Evolutionary conservation across 257 asterid genomes (phyloP).

Genomic region (Salvia miltiorrhiza): DNA sequence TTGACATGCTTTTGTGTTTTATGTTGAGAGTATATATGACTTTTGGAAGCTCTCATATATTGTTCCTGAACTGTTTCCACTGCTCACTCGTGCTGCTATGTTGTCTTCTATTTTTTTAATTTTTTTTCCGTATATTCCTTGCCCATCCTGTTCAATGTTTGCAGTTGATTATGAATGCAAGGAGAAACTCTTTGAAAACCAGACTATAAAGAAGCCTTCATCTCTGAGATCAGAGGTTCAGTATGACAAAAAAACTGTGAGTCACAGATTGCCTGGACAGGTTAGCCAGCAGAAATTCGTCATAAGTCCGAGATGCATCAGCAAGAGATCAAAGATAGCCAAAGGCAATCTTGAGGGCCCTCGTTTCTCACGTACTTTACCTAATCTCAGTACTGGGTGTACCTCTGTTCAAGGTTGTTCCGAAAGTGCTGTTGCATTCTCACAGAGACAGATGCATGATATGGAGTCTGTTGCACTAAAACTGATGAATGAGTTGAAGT

Average conservation of each 20-base stretch:
- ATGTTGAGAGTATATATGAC: neutral
- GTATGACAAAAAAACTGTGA: slow-evolving; percentile 27
- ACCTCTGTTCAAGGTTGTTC: slow-evolving; percentile 73
- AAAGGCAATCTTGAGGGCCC: slow-evolving; percentile 66
- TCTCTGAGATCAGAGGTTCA: slow-evolving; percentile 29
- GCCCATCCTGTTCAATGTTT: slow-evolving; percentile 22
- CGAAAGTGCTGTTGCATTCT: slow-evolving; percentile 76
- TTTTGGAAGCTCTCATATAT: neutral
- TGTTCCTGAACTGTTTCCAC: neutral
- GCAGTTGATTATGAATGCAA: slow-evolving; percentile 44
- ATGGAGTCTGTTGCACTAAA: slow-evolving; percentile 70
- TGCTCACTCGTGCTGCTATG: slow-evolving; percentile 1
- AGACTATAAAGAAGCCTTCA: slow-evolving; percentile 33
- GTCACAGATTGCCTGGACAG: slow-evolving; percentile 27
- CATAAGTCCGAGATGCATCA: slow-evolving; percentile 31
- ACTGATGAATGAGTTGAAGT: slow-evolving; percentile 76
- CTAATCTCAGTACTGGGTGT: slow-evolving; percentile 61
- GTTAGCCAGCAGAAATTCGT: slow-evolving; percentile 35
- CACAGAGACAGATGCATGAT: slow-evolving; percentile 87
- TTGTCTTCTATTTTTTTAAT: slow-evolving; percentile 1
- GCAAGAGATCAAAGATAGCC: slow-evolving; percentile 40
- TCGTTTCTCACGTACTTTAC: slow-evolving; percentile 55
- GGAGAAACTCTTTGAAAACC: slow-evolving; percentile 40
- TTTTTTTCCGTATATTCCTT: slow-evolving; percentile 5
- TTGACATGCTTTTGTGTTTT: slow-evolving; percentile 7